phyloP scores from a whole-genome alignment of 2,329 filamentous ascomycete species.

The Fusarium incarnatum region DNA sequence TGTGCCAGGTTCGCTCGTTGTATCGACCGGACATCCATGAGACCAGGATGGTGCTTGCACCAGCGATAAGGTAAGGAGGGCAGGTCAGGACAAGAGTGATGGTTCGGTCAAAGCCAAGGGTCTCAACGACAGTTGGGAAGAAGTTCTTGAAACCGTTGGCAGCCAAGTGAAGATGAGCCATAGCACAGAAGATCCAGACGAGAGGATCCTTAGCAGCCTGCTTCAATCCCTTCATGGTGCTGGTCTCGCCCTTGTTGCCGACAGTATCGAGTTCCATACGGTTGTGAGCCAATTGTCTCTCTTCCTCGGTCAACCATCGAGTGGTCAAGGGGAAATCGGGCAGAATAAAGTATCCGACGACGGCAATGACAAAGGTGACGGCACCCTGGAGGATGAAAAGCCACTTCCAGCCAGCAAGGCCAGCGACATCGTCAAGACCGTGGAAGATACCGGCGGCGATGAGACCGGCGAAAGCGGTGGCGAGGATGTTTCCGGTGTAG shows the following conservation, averaged over 20 bases:
- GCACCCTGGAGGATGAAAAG: constrained; percentile 76
- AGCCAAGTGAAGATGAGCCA: constrained; percentile 63
- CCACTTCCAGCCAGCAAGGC: constrained; percentile 50
- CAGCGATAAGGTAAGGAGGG: constrained; percentile 60
- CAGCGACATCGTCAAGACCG: constrained; percentile 44
- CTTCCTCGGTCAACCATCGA: constrained; percentile 56
- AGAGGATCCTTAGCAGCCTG: constrained; percentile 59
- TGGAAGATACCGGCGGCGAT: constrained; percentile 59
- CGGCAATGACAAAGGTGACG: constrained; percentile 48
- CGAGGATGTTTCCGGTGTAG: constrained; percentile 55
- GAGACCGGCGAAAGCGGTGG: constrained; percentile 57
- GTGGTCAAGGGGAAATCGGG: constrained; percentile 58
- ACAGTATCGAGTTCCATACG: constrained; percentile 61
- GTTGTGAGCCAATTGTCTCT: constrained; percentile 55
- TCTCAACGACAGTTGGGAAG: constrained; percentile 45
- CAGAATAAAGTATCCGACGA: constrained; percentile 47
- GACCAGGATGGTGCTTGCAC: constrained; percentile 38
- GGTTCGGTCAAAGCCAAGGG: constrained; percentile 48
- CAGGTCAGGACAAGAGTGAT: constrained; percentile 49
- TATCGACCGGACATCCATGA: constrained; percentile 57
- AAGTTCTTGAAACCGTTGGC: constrained; percentile 60
- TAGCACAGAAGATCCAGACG: constrained; percentile 62
- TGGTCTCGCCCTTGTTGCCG: constrained; percentile 55
- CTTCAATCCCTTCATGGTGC: constrained; percentile 56
- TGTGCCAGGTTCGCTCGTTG: constrained; percentile 62